Evolutionary conservation across 139 green algal genomes (phyloP), one percentile per base, ranked within the genome.

Genomic region (Coelastrella sp.): DNA sequence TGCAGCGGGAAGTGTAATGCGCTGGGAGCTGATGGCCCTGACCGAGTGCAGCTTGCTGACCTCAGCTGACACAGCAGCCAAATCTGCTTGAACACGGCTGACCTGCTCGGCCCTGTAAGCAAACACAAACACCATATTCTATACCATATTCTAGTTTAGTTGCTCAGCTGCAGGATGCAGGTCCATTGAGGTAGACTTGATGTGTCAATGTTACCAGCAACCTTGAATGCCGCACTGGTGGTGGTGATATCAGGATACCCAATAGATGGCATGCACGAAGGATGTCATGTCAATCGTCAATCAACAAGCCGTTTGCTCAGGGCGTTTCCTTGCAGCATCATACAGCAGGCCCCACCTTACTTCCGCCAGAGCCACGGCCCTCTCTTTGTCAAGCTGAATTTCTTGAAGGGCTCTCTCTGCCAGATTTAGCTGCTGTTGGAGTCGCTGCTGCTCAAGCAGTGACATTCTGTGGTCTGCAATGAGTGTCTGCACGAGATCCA

Each of bases 391-490:
- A 7, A 80, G 72, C 32, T 62, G 72, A 13, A 32, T 48, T 25
- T 9, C 34, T n/a, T 80, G 72, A 23, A 84, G 32, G n/a, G 62
- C 60, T 34, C 43, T 30, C 38, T 60, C n/a, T 40, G 53, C 35
- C 7, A 27, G 27, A 21, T 11, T 27, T 5, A 84, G 77, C 40
- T 84, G 77, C 57, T 60, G 59, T 5, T 68, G 60, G 40, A 84
- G 59, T 30, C 77, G 77, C 60, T 74, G 37, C 40, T 63, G 77
- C 38, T 84, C 77, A 43, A 84, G 40, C 38, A 84, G 60, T 15
- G 45, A 73, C 17, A 15, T 50, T 27, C 77, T 53, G 60, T 84
- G 77, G 59, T 84, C 77, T 41, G 43, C 19, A 6, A 84, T 74
- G 8, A 84, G 38, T 27, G 38, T 59, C 17, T 68, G 51, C 3